Evolutionary conservation across 2,329 filamentous ascomycete genomes (phyloP), one percentile per base, ranked within the genome.

Genomic region (Pyricularia sp.): DNA sequence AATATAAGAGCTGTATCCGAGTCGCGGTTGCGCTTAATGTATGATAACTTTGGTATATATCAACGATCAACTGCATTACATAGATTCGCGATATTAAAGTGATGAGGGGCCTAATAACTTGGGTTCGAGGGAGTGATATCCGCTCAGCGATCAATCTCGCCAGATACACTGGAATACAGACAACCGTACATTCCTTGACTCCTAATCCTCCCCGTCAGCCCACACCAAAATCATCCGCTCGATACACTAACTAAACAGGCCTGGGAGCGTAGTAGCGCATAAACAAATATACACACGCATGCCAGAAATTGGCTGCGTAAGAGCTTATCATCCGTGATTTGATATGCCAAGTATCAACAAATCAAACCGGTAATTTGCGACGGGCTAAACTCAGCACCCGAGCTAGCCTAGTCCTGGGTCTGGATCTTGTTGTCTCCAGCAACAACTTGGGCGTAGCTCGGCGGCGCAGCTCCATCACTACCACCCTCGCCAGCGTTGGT

Each of bases 371-470:
- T 14, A 10, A 20, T 25, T 5, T 17, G 28, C n/a, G 23, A 36
- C 36, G 12, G 25, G 10, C 14, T 12, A 23, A 36, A 25, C n/a
- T 10, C n/a, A 25, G n/a, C n/a, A 61, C 23, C 25, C 23, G 7
- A 63, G 17, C 1, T 7, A 9, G n/a, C 64, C 26, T 83, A 88
- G 70, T 88, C 85, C 69, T 85, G 83, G 23, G 79, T 84, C 84
- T 98, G 95, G 67, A 97, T 84, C 86, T 98, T 98, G 80, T 97
- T 82, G 77, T 98, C 94, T 0, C 92, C 93, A 75, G 90, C 90
- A 70, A 97, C 90, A 65, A 93, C 94, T 80, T 97, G 92, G 20
- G 92, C 91, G 78, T 98, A 98, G 17, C 90, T 92, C 4, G 95
- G 94, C 61, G 94, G 94, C 55, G 86, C 83, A 14, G 81, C 81